Evolutionary conservation across 176 grass and related monocot genomes (phyloP).

Genomic region (Triticum dicoccoides): DNA sequence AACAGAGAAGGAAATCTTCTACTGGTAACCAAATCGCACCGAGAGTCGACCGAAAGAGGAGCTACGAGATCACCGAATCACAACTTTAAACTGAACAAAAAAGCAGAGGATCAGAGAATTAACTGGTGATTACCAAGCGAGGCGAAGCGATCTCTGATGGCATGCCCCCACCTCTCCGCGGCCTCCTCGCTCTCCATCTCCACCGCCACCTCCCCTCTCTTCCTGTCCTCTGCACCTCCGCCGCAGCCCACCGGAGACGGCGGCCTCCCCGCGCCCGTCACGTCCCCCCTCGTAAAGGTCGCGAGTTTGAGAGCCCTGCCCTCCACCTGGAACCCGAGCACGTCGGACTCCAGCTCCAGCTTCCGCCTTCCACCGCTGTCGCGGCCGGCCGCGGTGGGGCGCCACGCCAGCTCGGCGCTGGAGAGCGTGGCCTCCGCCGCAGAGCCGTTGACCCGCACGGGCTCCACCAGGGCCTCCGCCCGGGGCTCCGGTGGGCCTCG

Average conservation of each 20-base stretch:
- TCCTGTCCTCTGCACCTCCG: slow-evolving; percentile 23
- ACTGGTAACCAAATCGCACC: neutral
- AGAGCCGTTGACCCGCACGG: slow-evolving; percentile 43
- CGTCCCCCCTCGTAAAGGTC: slow-evolving; percentile 30
- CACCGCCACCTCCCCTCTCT: slow-evolving; percentile 52
- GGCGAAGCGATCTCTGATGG: slow-evolving; percentile 51
- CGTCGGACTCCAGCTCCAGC: slow-evolving; percentile 60
- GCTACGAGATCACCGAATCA: slow-evolving; percentile 10
- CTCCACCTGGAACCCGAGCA: slow-evolving; percentile 55
- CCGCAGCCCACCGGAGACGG: slow-evolving; percentile 21
- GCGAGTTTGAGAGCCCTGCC: slow-evolving; percentile 43
- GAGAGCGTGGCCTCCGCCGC: slow-evolving; percentile 47
- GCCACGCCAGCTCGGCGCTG: slow-evolving; percentile 66
- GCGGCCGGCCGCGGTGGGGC: neutral
- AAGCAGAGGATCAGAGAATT: slow-evolving; percentile 17
- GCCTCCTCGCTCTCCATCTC: slow-evolving; percentile 60
- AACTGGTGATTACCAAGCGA: slow-evolving; percentile 49
- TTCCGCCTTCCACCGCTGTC: slow-evolving; percentile 18
- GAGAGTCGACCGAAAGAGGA: neutral
- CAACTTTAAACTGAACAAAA: neutral
- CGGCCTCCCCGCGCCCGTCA: slow-evolving; percentile 9
- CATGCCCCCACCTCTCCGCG: slow-evolving; percentile 53
- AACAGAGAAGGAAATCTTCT: neutral
- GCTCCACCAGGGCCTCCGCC: neutral
- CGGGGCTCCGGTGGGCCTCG: neutral